Base-by-base conservation (phyloP, 768 basidiomycete genomes). In the Leucosporidium yakuticum region DNA sequence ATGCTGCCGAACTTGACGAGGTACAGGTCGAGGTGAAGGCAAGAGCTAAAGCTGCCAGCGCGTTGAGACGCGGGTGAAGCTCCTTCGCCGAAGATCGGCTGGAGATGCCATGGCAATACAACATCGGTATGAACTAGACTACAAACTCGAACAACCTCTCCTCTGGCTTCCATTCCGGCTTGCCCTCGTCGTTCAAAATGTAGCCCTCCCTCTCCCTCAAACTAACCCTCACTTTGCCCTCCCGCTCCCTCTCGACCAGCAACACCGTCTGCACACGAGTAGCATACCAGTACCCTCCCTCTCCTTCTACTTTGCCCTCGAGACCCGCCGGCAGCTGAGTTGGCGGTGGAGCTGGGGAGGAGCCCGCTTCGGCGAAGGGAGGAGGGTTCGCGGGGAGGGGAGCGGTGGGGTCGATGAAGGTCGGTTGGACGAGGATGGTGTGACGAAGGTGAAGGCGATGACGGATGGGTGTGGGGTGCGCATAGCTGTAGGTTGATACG, bases 221-320 rank as follows among this genome's bases (percentile, higher is more conserved):
- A 25, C 68, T 67, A 17, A 71, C 51, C 60, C 49, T 32, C 31
- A 69, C 56, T n/a, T 32, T 49, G 1, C 62, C 63, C 47, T 36
- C 57, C 23, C 65, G 50, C 21, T 64, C 39, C 17, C 69, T 49
- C 55, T 69, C 61, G 21, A 75, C 63, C 14, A 75, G 55, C 3
- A 75, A 4, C n/a, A 73, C 25, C 21, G 73, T 71, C 59, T 75
- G 74, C 25, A 70, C 73, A 23, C 74, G 44, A 25, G 74, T 75
- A 20, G 53, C 74, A 55, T 75, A 75, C 74, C 73, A 73, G 15
- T 57, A 36, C 4, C 39, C 61, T 32, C 63, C 68, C 19, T 60
- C 15, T n/a, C 62, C 58, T 63, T 65, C 29, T 12, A 14, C 12
- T 55, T 65, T 15, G 25, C 58, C 6, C 47, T 17, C 12, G 47